A percentile compares a stretch with the other conserved stretches of the same genome.
Conservation (phyloP, 2,329 filamentous ascomycete genomes). For the Tolypocladium capitatum region DNA sequence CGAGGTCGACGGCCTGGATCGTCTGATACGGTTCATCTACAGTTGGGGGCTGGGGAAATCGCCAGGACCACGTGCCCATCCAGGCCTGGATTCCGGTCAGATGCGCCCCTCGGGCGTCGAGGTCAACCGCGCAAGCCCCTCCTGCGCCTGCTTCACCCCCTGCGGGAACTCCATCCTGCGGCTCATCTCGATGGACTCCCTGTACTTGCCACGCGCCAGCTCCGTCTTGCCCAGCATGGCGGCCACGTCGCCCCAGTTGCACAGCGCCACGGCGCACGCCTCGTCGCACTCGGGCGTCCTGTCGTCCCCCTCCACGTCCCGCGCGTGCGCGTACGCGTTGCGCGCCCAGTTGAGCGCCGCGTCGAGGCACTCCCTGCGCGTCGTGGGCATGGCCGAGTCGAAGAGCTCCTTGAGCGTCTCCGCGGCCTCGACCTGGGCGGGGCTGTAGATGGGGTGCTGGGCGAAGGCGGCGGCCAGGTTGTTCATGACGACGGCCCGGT, state of each 20-base stretch:
- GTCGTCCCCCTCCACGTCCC: constrained; percentile 49
- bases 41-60: too few relatives aligned
- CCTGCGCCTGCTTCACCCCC: constrained; percentile 38
- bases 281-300: constrained; percentile 70
- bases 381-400: constrained; percentile 21
- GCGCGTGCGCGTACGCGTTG: constrained; percentile 58
- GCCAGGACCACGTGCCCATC: too few relatives aligned
- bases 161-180: constrained; percentile 37
- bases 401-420: constrained; percentile 14
- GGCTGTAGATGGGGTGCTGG: constrained; percentile 41
- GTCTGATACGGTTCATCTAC: constrained; percentile 23
- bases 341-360: constrained; percentile 67
- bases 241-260: constrained; percentile 76
- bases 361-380: constrained; percentile 48
- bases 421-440: constrained; percentile 13
- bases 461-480: constrained; percentile 64
- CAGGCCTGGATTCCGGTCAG: not conserved
- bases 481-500: constrained; percentile 76
- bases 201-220: constrained; percentile 55
- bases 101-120: constrained; percentile 2
- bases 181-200: constrained; percentile 52
- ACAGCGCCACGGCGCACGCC: constrained; percentile 71
- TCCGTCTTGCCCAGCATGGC: constrained; percentile 54
- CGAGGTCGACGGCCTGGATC: constrained; percentile 57
- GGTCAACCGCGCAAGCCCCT: constrained; percentile 28